Conservation (phyloP, 179 eudicot genomes). For the Actinidia arguta region DNA sequence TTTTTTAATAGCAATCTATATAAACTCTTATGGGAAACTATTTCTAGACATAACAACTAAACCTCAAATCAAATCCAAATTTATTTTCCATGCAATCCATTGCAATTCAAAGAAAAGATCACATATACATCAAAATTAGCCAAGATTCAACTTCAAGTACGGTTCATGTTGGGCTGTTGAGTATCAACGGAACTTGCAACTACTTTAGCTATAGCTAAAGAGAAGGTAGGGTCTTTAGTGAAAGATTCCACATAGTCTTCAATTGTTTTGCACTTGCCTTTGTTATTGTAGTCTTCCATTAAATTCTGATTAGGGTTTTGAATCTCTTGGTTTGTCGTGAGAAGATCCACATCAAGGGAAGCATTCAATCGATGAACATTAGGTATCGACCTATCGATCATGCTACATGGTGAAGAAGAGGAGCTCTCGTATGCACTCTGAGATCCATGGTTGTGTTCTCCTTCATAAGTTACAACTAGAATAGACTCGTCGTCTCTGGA, state of each 20-base stretch:
- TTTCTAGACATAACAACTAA: too few relatives aligned
- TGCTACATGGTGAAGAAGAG: neutral
- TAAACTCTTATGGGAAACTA: too few relatives aligned
- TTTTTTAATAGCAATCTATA: too few relatives aligned
- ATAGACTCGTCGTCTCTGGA: neutral
- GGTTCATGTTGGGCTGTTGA: neutral
- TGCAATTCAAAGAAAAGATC: too few relatives aligned
- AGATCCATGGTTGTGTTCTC: neutral
- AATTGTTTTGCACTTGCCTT: neutral
- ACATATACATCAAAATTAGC: too few relatives aligned
- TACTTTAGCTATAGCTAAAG: neutral
- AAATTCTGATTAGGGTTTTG: neutral
- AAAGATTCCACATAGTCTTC: neutral
- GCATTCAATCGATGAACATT: neutral
- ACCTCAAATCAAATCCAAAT: too few relatives aligned
- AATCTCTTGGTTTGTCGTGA: too few relatives aligned
- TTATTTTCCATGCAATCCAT: too few relatives aligned
- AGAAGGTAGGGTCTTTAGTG: neutral
- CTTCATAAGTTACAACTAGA: neutral
- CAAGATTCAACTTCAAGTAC: neutral
- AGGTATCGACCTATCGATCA: neutral
- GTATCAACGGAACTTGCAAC: neutral
- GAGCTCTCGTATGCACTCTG: neutral
- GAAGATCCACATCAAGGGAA: neutral
- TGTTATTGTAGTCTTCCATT: neutral